Percentiles rank a stretch among this genome's conserved stretches.
Evolutionary conservation across 164 flowering plant genomes (phyloP).

Genomic region (Sedum album): DNA sequence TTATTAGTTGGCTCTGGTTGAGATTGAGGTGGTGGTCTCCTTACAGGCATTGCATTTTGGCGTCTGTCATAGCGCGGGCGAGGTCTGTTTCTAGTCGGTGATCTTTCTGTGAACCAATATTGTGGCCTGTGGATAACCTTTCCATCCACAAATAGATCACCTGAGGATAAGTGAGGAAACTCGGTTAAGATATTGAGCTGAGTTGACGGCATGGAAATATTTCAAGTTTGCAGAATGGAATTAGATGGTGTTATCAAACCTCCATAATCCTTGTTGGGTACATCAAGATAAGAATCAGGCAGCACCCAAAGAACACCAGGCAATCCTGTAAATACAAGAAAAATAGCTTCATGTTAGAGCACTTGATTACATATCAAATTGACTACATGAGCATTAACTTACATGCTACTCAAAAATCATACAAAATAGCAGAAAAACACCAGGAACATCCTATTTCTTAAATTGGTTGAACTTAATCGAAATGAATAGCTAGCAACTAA

Average conservation of each 20-base stretch:
- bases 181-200: neutral
- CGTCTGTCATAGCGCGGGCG: constrained; percentile 84
- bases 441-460: no score
- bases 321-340: constrained; percentile 29
- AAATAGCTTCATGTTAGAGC: neutral
- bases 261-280: constrained; percentile 97
- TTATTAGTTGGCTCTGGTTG: constrained; percentile 14
- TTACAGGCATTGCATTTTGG: constrained; percentile 61
- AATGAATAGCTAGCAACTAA: neutral
- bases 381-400: no score
- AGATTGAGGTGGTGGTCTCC: constrained; percentile 35
- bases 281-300: constrained; percentile 97
- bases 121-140: constrained; percentile 93
- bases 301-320: constrained; percentile 96
- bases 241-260: constrained; percentile 30
- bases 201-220: no score
- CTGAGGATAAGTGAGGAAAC: constrained; percentile 24
- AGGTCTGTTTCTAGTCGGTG: constrained; percentile 46
- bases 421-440: no score
- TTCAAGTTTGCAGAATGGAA: neutral
- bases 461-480: neutral
- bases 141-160: constrained; percentile 84
- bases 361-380: no score
- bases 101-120: constrained; percentile 52
- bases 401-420: no score